phyloP scores from a whole-genome alignment of 2,329 filamentous ascomycete genomes.

The Calonectria henricotiae region DNA sequence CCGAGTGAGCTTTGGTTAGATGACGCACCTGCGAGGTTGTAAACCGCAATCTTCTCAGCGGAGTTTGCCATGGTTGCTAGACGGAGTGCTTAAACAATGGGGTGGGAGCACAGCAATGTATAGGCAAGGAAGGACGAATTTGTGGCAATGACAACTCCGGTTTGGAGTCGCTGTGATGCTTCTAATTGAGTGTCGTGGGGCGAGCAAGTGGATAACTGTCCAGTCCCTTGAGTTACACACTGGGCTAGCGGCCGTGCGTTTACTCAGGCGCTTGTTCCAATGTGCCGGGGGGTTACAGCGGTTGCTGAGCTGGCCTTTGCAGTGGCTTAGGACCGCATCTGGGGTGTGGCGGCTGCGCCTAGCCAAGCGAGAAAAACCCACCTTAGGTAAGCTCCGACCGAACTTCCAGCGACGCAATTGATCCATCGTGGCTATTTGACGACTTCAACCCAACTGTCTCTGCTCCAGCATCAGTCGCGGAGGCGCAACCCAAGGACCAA shows the following conservation, averaged over 20 bases:
- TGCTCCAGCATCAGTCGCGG: conserved; percentile 30
- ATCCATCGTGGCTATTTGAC: conserved; percentile 38
- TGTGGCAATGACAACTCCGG: conserved; percentile 33
- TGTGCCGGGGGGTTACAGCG: background rate
- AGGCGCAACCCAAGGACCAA: conserved; percentile 38
- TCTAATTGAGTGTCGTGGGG: conserved; percentile 28
- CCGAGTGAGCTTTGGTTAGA: background rate
- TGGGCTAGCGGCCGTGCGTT: conserved; percentile 21
- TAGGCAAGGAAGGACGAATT: conserved; percentile 25
- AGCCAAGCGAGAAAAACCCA: conserved; percentile 4
- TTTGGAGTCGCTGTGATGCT: conserved; percentile 18
- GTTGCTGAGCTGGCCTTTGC: conserved; percentile 3
- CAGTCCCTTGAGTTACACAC: conserved; percentile 29
- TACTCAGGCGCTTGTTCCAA: conserved; percentile 10
- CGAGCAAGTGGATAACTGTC: conserved; percentile 36
- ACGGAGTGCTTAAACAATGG: conserved; percentile 15
- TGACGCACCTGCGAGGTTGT: conserved; percentile 75
- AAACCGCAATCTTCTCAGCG: conserved; percentile 74
- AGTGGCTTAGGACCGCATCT: conserved; percentile 2
- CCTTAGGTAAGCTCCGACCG: conserved; percentile 34
- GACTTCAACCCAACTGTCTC: conserved; percentile 28
- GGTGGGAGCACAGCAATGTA: conserved; percentile 14
- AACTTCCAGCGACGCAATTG: conserved; percentile 32
- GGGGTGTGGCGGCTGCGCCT: conserved; percentile 23
- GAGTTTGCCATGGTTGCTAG: conserved; percentile 55